A percentile compares a stretch with the other conserved stretches of the same genome.
Conservation (phyloP, 805 yeast genomes). For the Kregervanrija delftensis region DNA sequence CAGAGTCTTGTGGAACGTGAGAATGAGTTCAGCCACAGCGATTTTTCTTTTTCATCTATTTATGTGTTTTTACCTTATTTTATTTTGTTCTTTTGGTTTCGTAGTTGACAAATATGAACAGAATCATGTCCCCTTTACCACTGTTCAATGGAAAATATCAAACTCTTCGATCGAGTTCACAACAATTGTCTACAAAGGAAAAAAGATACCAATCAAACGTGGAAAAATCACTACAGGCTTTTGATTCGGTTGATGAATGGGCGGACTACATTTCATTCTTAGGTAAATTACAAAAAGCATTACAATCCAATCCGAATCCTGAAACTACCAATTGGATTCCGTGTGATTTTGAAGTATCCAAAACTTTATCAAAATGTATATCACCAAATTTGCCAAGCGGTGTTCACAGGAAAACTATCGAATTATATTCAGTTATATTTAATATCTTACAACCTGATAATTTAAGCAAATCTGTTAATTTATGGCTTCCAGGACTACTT, state of each 20-base stretch:
- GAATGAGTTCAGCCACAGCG: conserved; percentile 1
- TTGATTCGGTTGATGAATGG: conserved; percentile 90
- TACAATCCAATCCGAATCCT: conserved; percentile 42
- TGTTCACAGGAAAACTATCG: conserved; percentile 84
- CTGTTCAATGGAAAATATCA: conserved; percentile 14
- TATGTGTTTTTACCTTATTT: too few relatives aligned
- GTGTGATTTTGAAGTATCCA: conserved; percentile 55
- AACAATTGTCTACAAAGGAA: conserved; percentile 49
- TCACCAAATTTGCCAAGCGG: conserved; percentile 87
- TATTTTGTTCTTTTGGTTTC: too few relatives aligned
- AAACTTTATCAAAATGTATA: conserved; percentile 69
- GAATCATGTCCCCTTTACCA: conserved; percentile 23
- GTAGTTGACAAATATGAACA: too few relatives aligned
- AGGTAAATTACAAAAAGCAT: conserved; percentile 68
- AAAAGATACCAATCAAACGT: conserved; percentile 61
- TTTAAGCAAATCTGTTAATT: conserved; percentile 47
- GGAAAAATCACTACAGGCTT: conserved; percentile 64
- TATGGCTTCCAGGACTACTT: conserved; percentile 91
- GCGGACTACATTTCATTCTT: conserved; percentile 94
- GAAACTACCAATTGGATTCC: conserved; percentile 54
- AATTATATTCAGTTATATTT: conserved; percentile 68
- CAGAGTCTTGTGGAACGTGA: conserved; percentile 12
- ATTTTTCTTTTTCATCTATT: too few relatives aligned
- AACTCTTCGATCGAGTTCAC: conserved; percentile 15
- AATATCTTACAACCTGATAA: conserved; percentile 49